Conservation (phyloP, 768 basidiomycete genomes). For the Megacollybia marginata region DNA sequence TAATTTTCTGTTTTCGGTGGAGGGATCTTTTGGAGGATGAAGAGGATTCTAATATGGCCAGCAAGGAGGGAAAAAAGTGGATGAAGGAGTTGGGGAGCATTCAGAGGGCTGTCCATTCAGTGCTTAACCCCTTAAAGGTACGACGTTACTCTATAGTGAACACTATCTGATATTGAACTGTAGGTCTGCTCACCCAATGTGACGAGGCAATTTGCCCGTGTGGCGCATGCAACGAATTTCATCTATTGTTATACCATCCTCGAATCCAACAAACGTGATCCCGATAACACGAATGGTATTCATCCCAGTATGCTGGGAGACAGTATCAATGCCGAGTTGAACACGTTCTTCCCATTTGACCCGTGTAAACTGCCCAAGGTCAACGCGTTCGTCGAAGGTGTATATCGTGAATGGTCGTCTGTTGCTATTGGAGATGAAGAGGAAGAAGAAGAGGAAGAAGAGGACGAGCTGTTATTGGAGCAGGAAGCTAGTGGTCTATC, state of each 20-base stretch:
- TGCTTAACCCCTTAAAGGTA: constrained; percentile 88
- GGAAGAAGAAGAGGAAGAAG: constrained; percentile 54
- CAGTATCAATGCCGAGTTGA: constrained; percentile 59
- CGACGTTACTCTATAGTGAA: constrained; percentile 6
- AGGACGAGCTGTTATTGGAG: constrained; percentile 22
- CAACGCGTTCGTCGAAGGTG: constrained; percentile 62
- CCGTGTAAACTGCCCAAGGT: constrained; percentile 88
- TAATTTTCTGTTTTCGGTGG: constrained; percentile 99
- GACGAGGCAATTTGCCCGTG: constrained; percentile 87
- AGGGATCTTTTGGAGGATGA: constrained; percentile 67
- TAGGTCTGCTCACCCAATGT: constrained; percentile 89
- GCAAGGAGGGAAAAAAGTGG: constrained; percentile 57
- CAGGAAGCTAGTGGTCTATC: constrained; percentile 8
- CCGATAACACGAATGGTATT: constrained; percentile 10
- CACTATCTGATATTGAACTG: neutral
- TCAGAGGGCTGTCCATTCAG: constrained; percentile 71
- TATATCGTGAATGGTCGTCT: constrained; percentile 87
- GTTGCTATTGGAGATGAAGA: constrained; percentile 75
- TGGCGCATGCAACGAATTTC: constrained; percentile 86
- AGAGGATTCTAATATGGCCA: constrained; percentile 22
- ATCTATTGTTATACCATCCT: constrained; percentile 92
- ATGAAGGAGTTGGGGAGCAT: constrained; percentile 72
- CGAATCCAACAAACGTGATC: constrained; percentile 69
- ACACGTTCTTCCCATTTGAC: constrained; percentile 97
- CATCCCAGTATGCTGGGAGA: constrained; percentile 23